Percentiles rank a stretch among this genome's conserved stretches.
phyloP scores from a whole-genome alignment of 441 rosid species.

The Euphorbia celastroides region DNA sequence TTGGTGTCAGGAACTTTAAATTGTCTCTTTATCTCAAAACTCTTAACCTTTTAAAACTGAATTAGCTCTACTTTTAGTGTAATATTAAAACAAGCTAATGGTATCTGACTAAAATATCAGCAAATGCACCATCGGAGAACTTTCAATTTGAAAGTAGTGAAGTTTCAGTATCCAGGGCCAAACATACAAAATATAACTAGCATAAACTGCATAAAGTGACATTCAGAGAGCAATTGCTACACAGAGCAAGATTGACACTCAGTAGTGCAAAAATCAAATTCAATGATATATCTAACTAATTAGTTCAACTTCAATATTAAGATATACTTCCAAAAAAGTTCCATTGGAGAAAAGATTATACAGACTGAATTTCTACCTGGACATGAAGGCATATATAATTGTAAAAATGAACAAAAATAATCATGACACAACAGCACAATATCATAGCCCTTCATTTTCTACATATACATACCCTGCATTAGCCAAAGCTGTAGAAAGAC shows the following conservation, averaged over 20 bases:
- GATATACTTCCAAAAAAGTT: not conserved
- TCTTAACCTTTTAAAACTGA: not conserved
- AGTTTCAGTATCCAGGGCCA: not conserved
- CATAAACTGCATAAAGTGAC: not conserved
- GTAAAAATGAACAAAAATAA: not conserved
- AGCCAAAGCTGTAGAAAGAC: constrained; percentile 99
- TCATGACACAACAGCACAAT: not conserved
- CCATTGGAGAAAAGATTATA: not conserved
- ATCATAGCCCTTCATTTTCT: not conserved
- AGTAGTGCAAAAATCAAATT: not conserved
- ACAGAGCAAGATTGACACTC: not conserved
- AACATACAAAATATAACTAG: not conserved
- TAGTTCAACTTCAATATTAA: not conserved
- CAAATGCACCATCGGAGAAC: too few relatives aligned
- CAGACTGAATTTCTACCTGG: not conserved
- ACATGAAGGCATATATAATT: not conserved
- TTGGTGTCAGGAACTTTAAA: not conserved
- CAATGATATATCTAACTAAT: not conserved
- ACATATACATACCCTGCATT: constrained; percentile 74
- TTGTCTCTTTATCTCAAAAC: not conserved
- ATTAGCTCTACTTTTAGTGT: not conserved
- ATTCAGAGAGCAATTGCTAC: not conserved
- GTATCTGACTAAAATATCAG: not conserved
- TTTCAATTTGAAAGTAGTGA: too few relatives aligned
- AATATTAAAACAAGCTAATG: not conserved